Base-by-base conservation (phyloP, 1,139 yeast genomes). In the Magnusiomyces ingens region DNA sequence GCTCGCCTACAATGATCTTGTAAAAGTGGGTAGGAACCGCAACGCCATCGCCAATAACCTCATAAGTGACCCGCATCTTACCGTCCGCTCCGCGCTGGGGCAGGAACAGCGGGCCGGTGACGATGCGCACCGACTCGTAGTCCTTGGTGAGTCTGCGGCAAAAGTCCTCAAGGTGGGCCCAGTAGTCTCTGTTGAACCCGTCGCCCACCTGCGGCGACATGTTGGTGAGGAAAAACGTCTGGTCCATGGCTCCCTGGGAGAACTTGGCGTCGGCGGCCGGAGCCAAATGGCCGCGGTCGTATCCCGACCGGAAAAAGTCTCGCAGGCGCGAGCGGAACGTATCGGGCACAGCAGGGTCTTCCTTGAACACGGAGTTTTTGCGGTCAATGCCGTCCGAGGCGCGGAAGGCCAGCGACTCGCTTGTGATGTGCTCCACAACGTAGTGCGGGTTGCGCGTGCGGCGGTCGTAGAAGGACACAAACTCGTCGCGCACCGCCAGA, bases 1-100 rank as follows among this genome's bases (percentile, higher is more conserved):
- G 74, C 67, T 93, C 98, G 8, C 95, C 97, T 48, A 93, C 87
- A 54, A 94, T 74, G 57, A 93, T 74, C 70, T 93, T 94, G 78
- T 84, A 93, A 66, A 94, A 93, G 70, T 93, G 99, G 8, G 99
- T 93, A 17, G 99, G 99, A 11, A 93, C 99, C 0, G 99, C 98
- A 54, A 93, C 78, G 62, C 81, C 87, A 61, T 89, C 86, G 2
- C 99, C 99, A 68, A 93, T 89, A 46, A 93, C 88, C 71, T 94
- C 99, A 69, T 91, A 93, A 2, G 79, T 74, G 17, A 93, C 96
- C 60, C 87, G 76, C 70, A 75, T 87, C 67, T 91, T 93, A 2
- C 91, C 94, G 63, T 85, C 90, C 1, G 82, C 79, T 59, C 81
- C 79, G 56, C 75, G 74, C 63, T 84, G 85, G 3, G 99, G 99